phyloP scores from a whole-genome alignment of 202 grass and related monocot species.

The Carex arenaria region DNA sequence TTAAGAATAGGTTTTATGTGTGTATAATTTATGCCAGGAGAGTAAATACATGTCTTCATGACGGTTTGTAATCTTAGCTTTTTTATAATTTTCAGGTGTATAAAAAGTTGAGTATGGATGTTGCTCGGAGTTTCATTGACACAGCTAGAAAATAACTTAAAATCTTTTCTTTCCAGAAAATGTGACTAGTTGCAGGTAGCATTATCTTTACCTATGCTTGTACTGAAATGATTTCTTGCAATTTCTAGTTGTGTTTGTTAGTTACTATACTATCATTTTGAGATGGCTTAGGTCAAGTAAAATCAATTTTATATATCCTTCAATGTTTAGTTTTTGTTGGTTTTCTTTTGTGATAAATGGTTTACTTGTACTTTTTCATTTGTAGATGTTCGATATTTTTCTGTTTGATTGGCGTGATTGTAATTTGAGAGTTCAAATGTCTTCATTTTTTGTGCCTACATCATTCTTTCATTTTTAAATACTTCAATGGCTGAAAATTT shows the following conservation, averaged over 20 bases:
- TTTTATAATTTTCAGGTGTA: conserved; percentile 49
- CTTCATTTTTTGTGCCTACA: too few species aligned
- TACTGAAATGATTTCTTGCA: neutral
- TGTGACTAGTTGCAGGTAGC: neutral
- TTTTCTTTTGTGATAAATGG: neutral
- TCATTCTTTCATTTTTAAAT: too few species aligned
- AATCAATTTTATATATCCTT: neutral
- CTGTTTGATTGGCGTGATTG: neutral
- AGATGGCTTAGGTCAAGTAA: neutral
- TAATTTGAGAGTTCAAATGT: neutral
- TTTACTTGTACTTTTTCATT: neutral
- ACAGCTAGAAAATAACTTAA: conserved; percentile 34
- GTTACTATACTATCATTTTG: neutral
- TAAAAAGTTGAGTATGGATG: conserved; percentile 64
- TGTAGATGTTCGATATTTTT: neutral
- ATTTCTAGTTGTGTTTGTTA: neutral
- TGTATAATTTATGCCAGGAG: neutral
- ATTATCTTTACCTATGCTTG: neutral
- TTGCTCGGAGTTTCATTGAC: conserved; percentile 58
- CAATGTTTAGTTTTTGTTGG: neutral
- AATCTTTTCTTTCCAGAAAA: neutral
- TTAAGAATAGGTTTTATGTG: neutral
- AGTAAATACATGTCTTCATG: neutral
- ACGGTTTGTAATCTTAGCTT: neutral
- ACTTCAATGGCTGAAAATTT: too few species aligned